phyloP scores from a whole-genome alignment of 345 rosid genomes.

The Nephelium lappaceum region DNA sequence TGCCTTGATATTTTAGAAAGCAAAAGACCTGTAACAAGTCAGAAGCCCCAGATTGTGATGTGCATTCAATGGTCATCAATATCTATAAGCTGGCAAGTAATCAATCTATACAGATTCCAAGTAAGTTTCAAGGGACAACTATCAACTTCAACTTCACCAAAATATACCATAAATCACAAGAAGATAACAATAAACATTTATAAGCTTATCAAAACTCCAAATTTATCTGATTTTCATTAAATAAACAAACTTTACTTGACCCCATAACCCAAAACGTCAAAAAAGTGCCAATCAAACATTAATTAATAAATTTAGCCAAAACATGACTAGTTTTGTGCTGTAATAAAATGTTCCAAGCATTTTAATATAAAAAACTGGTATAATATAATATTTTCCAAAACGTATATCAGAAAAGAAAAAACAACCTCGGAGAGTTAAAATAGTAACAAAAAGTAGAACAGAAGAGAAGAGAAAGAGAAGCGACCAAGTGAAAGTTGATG shows the following conservation, averaged over 20 bases:
- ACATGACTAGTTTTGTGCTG: no score
- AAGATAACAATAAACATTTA: neutral
- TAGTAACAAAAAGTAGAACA: neutral
- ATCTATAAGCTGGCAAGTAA: neutral
- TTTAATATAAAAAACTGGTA: neutral
- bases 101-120: neutral
- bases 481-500: constrained; percentile 88
- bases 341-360: neutral
- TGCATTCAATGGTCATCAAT: neutral
- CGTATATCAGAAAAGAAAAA: neutral
- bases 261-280: neutral
- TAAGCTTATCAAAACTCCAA: neutral
- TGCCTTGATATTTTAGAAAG: neutral
- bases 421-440: neutral
- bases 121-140: neutral
- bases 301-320: neutral
- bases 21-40: neutral
- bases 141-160: neutral
- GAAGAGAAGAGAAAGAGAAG: neutral
- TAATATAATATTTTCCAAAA: neutral
- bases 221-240: neutral
- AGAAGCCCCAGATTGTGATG: neutral
- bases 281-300: neutral
- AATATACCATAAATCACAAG: neutral
- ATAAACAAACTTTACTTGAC: neutral